Base-by-base conservation (phyloP, 2,329 filamentous ascomycete genomes). In the Simplicillium sp. region DNA sequence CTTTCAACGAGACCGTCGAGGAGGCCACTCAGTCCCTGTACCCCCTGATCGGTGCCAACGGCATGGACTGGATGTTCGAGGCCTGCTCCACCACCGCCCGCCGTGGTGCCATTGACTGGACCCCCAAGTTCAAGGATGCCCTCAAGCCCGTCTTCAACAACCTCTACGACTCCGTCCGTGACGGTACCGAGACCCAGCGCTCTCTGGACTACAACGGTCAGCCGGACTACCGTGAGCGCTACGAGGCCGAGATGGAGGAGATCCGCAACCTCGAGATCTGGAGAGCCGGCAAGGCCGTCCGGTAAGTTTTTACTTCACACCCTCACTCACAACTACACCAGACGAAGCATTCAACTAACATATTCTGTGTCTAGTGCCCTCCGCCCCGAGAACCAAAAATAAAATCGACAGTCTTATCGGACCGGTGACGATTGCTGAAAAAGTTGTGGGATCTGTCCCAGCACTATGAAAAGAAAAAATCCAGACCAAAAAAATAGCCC, bases 41-140 rank as follows among this genome's bases (percentile, higher is more conserved):
- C 80, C 92, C 92, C 50, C 78, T 98, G 62, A 98, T 98, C 61
- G 92, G 90, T 62, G 80, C 79, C 70, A 85, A 97, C 72, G 92
- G 92, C 62, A 97, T 98, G 92, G 92, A 98, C 77, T 98, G 94
- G 88, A 98, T 98, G 92, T 98, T 94, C 76, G 89, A 90, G 66
- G 92, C 92, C 54, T 98, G 92, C 85, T 97, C 90, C 50, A 98
- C 92, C 64, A 98, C 92, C 44, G 92, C 92, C 61, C 87, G 92
- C 62, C 89, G 92, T 64, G 92, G 92, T 70, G 92, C 92, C 71
- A 94, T 98, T 64, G 92, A 98, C 80, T 98, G 92, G 92, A 90
- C 84, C 64, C 82, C 83, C 67, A 78, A 77, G 64, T 98, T 98
- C 87, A 96, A 96, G 85, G 85, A 90, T 55, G 88, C 85, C 62